Evolutionary conservation across 148 eudicot genomes (phyloP).

Genomic region (Oxyria digyna): DNA sequence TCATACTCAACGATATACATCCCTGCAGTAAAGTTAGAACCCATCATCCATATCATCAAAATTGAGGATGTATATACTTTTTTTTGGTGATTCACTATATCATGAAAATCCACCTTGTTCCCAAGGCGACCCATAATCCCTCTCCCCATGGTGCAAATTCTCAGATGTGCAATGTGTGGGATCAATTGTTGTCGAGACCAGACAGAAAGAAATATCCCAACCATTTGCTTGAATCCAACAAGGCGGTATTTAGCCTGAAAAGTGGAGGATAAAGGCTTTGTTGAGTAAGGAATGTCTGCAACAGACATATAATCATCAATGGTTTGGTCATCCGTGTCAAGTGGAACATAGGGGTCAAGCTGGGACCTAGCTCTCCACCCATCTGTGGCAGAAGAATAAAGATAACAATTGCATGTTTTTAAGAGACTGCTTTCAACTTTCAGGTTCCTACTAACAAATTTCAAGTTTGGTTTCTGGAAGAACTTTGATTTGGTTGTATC

Average conservation of each 20-base stretch:
- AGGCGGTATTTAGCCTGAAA: conserved; percentile 36
- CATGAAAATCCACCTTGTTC: conserved; percentile 45
- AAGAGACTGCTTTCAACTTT: conserved; percentile 17
- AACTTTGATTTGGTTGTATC: conserved; percentile 16
- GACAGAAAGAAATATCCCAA: conserved; percentile 67
- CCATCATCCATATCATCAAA: not conserved
- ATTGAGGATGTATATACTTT: not conserved
- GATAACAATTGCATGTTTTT: conserved; percentile 57
- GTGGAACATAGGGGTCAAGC: conserved; percentile 22
- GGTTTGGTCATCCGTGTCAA: not conserved
- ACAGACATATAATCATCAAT: conserved; percentile 21
- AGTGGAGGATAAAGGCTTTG: conserved; percentile 5
- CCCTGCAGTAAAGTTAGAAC: conserved; percentile 35
- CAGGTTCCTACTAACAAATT: conserved; percentile 9
- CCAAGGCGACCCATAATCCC: conserved; percentile 93
- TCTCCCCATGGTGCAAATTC: conserved; percentile 64
- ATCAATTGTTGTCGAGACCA: conserved; percentile 67
- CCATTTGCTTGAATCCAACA: conserved; percentile 82
- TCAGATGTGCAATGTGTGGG: conserved; percentile 61
- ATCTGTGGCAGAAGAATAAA: conserved; percentile 24
- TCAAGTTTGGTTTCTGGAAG: conserved; percentile 34
- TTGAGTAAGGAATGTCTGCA: conserved; percentile 16
- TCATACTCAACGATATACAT: conserved; percentile 74
- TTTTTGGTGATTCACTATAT: too few species aligned
- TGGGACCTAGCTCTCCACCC: conserved; percentile 29